Base-by-base conservation (phyloP, 208 protist species). In the Trypanosomatidae sp. region DNA sequence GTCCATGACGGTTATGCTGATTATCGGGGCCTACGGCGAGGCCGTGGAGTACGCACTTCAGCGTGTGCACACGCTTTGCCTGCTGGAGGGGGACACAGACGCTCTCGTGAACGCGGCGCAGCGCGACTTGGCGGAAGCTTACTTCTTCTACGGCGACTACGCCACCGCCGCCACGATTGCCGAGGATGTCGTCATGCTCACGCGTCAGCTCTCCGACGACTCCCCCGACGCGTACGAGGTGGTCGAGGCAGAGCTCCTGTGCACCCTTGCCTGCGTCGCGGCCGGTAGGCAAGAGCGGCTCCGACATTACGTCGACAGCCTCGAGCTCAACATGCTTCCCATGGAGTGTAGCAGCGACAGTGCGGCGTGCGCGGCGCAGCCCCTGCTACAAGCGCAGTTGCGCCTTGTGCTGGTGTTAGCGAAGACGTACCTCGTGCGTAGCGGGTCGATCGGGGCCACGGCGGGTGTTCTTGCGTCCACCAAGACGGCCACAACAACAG, bases 61-160 rank as follows among this genome's bases (percentile, higher is more conserved):
- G 73, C 87, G 83, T 22, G 84, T 89, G n/a, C 83, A 91, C 62
- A 77, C 72, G 8, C 66, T 87, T 46, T 89, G 82, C 68, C 49
- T 89, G 50, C 55, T 82, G 53, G 74, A 87, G 43, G 77, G 82
- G 19, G 81, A 83, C 69, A 86, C 82, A 17, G 85, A 75, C 15
- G 74, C 72, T 1, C 64, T 77, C 8, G 84, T 91, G 49, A 82
- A 79, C 71, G 77, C 70, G 3, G 83, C 83, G 22, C 84, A 88
- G 74, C 79, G 79, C 39, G 83, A 88, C 53, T 73, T 89, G 4
- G 76, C 81, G 0, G 87, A 91, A 68, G 46, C 81, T 12, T 85
- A 78, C 71, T 62, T 83, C 55, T 80, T 84, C 69, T 83, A 84
- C 66, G 87, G 84, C 50, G 84, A 88, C 82, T 83, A 82, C 77